phyloP scores from a whole-genome alignment of 2,329 filamentous ascomycete species.

The Aschersonia sp. region DNA sequence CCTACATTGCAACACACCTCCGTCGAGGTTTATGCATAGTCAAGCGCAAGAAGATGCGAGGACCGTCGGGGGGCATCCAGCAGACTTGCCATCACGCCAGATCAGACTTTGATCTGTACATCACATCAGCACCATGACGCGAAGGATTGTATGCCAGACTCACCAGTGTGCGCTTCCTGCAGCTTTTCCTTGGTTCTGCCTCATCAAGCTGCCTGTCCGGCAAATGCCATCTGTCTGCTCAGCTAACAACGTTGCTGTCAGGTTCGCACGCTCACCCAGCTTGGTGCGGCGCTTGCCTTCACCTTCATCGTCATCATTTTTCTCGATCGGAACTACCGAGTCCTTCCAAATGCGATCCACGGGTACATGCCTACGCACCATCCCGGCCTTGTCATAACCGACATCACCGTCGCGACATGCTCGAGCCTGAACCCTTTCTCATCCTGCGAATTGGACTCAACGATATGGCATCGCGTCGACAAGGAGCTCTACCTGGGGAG shows the following conservation, averaged over 20 bases:
- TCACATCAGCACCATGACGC: slow-evolving; percentile 15
- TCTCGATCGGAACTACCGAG: slow-evolving; percentile 77
- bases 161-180: background rate
- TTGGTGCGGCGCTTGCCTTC: slow-evolving; percentile 49
- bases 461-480: slow-evolving; percentile 67
- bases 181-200: background rate
- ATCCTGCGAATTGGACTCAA: slow-evolving; percentile 58
- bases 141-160: slow-evolving; percentile 18
- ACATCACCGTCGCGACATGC: slow-evolving; percentile 66
- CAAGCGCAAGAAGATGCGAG: slow-evolving; percentile 11
- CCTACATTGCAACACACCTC: too few species aligned
- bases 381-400: slow-evolving; percentile 70
- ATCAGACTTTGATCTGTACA: background rate
- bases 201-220: too few species aligned
- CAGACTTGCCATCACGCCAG: background rate
- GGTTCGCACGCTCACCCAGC: slow-evolving; percentile 61
- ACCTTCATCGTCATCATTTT: slow-evolving; percentile 62
- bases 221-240: too few species aligned
- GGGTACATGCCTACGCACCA: slow-evolving; percentile 77
- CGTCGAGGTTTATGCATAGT: background rate
- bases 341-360: slow-evolving; percentile 75
- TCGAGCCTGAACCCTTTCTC: slow-evolving; percentile 61
- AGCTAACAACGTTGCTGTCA: slow-evolving; percentile 10
- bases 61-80: slow-evolving; percentile 15
- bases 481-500: slow-evolving; percentile 76